Conservation (phyloP, 192 early-diverging fungal genomes). For the Entophlyctis luteolus region DNA sequence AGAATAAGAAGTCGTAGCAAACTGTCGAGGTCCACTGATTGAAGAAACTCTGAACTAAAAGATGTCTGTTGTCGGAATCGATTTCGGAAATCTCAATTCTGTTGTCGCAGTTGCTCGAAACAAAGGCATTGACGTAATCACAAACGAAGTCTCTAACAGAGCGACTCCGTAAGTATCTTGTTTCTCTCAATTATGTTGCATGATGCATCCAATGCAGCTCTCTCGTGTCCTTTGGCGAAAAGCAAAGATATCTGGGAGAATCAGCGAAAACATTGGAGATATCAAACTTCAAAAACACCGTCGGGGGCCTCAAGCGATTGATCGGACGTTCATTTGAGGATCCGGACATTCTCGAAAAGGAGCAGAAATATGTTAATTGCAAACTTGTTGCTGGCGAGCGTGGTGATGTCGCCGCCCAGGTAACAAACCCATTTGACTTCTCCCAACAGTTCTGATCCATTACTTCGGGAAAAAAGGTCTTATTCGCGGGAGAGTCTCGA, state of each 20-base stretch:
- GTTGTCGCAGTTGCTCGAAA: slow-evolving; percentile 96
- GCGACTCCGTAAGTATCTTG: slow-evolving; percentile 76
- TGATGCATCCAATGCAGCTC: slow-evolving; percentile 64
- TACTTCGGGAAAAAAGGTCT: too few relatives aligned
- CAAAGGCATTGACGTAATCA: slow-evolving; percentile 95
- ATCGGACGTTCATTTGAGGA: slow-evolving; percentile 81
- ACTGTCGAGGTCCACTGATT: too few relatives aligned
- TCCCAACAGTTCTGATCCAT: too few relatives aligned
- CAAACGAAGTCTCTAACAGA: slow-evolving; percentile 95
- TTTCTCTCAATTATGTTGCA: too few relatives aligned
- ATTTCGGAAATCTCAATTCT: slow-evolving; percentile 94
- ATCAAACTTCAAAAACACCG: slow-evolving; percentile 96
- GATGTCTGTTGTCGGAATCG: slow-evolving; percentile 82
- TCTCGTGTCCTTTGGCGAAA: slow-evolving; percentile 90
- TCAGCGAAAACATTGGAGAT: slow-evolving; percentile 87
- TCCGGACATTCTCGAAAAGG: slow-evolving; percentile 76
- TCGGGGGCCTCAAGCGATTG: slow-evolving; percentile 84
- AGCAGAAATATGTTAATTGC: slow-evolving; percentile 79
- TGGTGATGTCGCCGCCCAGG: slow-evolving; percentile 70
- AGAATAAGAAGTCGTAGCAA: too few relatives aligned
- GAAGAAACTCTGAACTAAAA: too few relatives aligned
- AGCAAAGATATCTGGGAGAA: slow-evolving; percentile 95
- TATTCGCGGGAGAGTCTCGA: slow-evolving; percentile 74
- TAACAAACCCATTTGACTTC: too few relatives aligned
- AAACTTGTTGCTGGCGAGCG: slow-evolving; percentile 77